Percentiles rank a stretch among this genome's conserved stretches.
Conservation (phyloP, 2,329 filamentous ascomycete genomes). For the Calonectria pseudoturangicola region DNA sequence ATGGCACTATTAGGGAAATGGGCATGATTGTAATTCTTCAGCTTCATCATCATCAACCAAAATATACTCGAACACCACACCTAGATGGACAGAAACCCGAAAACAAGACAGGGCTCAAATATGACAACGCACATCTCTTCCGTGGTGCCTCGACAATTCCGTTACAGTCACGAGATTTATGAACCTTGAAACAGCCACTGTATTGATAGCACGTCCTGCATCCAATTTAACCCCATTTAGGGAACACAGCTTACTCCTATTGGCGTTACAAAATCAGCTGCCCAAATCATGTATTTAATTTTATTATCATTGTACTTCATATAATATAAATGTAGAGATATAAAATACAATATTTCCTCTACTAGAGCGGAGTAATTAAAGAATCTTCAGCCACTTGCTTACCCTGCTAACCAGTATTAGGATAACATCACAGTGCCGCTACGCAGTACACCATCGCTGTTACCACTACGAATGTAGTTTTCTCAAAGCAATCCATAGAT, state of each 20-base stretch:
- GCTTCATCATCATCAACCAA: too few relatives aligned
- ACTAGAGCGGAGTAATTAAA: background rate
- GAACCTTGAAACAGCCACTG: background rate
- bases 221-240: background rate
- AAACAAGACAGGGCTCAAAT: background rate
- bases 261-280: background rate
- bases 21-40: conserved; percentile 70
- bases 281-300: background rate
- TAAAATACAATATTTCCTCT: background rate
- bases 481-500: too few relatives aligned
- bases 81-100: background rate
- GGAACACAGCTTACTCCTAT: background rate
- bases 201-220: background rate
- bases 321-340: background rate
- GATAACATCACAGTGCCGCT: too few relatives aligned
- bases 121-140: background rate
- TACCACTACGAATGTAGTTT: too few relatives aligned
- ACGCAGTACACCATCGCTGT: too few relatives aligned
- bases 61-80: too few relatives aligned
- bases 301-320: background rate
- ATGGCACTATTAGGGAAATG: conserved; percentile 89
- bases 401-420: too few relatives aligned
- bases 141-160: background rate
- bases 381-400: background rate
- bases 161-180: background rate